These are phyloP conservation scores for Cercospora zeina DNA, from an alignment of 2,329 filamentous ascomycete genomes.

Conservation along the genomic window DNA sequence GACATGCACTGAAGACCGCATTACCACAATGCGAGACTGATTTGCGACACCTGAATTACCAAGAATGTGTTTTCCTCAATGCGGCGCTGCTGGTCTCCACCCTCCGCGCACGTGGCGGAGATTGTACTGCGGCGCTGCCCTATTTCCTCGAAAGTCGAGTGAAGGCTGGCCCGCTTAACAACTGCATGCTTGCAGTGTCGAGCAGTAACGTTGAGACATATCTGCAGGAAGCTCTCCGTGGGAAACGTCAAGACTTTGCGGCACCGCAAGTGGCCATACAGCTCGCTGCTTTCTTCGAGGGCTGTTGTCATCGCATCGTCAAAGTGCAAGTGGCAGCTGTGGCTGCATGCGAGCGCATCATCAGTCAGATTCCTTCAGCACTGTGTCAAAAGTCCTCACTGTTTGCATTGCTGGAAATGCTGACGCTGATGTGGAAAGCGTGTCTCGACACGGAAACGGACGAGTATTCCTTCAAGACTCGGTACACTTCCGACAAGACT, in stretches of 20 bases:
- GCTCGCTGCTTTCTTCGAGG: constrained; percentile 78
- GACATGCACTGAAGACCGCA: constrained; percentile 71
- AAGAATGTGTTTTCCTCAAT: constrained; percentile 88
- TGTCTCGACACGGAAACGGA: constrained; percentile 94
- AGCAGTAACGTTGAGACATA: constrained; percentile 77
- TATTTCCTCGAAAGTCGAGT: constrained; percentile 95
- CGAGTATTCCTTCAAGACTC: constrained; percentile 82
- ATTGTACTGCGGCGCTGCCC: constrained; percentile 83
- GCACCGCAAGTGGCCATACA: constrained; percentile 88
- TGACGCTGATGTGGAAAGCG: constrained; percentile 92
- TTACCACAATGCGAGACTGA: constrained; percentile 76
- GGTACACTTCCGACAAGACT: constrained; percentile 73
- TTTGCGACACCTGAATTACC: constrained; percentile 79
- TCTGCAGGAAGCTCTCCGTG: constrained; percentile 70
- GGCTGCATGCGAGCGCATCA: constrained; percentile 79
- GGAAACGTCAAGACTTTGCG: constrained; percentile 74
- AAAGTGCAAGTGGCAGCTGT: constrained; percentile 87
- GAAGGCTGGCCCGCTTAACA: constrained; percentile 60
- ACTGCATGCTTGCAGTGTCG: constrained; percentile 63
- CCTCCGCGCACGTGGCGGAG: constrained; percentile 78
- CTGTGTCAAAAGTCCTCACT: constrained; percentile 87
- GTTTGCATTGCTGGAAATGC: constrained; percentile 86
- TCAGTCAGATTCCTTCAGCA: constrained; percentile 80
- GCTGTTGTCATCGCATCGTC: constrained; percentile 90
- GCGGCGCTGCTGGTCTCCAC: constrained; percentile 87